These are phyloP conservation scores for Backusella westeae DNA, from an alignment of 192 early-diverging fungal species.

Conservation along the genomic window DNA sequence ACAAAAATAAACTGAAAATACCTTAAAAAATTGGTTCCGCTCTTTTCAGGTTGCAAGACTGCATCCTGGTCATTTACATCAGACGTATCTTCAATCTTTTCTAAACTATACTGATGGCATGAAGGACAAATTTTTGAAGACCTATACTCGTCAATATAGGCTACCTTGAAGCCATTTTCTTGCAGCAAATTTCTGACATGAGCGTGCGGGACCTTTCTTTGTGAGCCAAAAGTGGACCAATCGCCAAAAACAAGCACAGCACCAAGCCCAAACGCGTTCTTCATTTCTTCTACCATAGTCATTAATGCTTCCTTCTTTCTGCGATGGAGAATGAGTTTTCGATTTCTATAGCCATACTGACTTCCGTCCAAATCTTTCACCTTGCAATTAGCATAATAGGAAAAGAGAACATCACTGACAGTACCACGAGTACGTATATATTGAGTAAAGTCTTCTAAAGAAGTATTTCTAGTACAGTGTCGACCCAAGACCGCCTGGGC, in stretches of 20 bases:
- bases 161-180: background rate
- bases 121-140: background rate
- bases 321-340: background rate
- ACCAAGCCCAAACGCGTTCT: background rate
- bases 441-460: background rate
- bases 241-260: background rate
- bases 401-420: background rate
- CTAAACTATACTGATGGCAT: background rate
- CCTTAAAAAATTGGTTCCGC: background rate
- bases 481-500: background rate
- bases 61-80: background rate
- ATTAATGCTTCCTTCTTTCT: background rate
- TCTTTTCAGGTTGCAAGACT: background rate
- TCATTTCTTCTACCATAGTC: background rate
- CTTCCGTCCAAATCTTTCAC: background rate
- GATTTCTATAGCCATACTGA: background rate
- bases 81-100: background rate
- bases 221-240: background rate
- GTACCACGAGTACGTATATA: background rate
- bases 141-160: background rate
- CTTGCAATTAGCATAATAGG: background rate
- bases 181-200: background rate
- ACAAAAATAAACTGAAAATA: background rate
- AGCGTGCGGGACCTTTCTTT: background rate
- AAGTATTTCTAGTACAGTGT: background rate